Evolutionary conservation across 139 green algal species (phyloP), one percentile per base, ranked within the genome.

Genomic region (Chlamydomonas incerta): DNA sequence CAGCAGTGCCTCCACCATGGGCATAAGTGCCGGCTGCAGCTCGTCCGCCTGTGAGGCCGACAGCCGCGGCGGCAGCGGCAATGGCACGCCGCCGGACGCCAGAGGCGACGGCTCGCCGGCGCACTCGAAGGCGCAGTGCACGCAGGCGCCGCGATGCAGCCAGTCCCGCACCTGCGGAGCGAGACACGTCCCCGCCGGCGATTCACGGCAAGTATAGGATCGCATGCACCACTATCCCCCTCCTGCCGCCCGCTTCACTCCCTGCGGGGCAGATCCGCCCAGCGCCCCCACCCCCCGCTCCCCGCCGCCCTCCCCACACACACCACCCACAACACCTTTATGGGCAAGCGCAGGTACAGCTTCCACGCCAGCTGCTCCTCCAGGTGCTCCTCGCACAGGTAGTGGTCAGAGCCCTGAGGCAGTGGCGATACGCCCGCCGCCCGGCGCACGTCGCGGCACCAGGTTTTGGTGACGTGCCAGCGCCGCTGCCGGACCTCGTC

Each of bases 361-460:
- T n/a, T 46, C 77, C 65, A 23, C 3, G 63, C 63, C 20, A 83
- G 46, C 14, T 67, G 62, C 9, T 74, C 29, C 63, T 74, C 21
- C 2, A 74, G 29, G 65, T 83, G 77, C 77, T 83, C 77, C 29
- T 83, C 63, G 37, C 77, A 83, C 10, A 83, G 20, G 29, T 74
- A 63, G n/a, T 83, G 77, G 14, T 74, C n/a, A 3, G 11, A 3
- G 29, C 47, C 72, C 4, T 20, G 2, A 18, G 46, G 29, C 5
- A 65, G n/a, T 3, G 18, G 41, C 29, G 60, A 26, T 28, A n/a
- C 60, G 41, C 60, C 20, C 5, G 63, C 63, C 0, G 77, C 77
- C 6, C n/a, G 46, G 17, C 77, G 77, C 8, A 65, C 77, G 29
- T 13, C 29, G n/a, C 35, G 26, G 77, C 77, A 83, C n/a, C n/a